Evolutionary conservation across 2,329 filamentous ascomycete genomes (phyloP).

Genomic region (Coleophoma crateriformis): DNA sequence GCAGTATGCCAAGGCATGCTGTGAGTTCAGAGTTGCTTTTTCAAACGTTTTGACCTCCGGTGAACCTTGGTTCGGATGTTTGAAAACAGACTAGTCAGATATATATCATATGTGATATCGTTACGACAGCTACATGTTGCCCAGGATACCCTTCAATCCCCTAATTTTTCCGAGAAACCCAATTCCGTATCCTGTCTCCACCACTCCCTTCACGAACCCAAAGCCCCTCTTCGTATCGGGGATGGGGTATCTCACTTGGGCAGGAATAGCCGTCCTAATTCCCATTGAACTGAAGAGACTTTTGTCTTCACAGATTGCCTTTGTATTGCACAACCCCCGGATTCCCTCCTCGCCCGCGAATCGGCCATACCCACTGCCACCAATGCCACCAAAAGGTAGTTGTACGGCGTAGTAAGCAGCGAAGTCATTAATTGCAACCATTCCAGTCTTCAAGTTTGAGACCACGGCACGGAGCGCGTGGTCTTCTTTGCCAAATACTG

Average conservation of each 20-base stretch:
- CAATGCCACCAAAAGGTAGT: slow-evolving; percentile 78
- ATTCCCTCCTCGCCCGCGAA: slow-evolving; percentile 91
- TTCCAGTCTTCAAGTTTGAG: slow-evolving; percentile 68
- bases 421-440: slow-evolving; percentile 96
- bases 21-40: too few relatives aligned
- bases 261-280: slow-evolving; percentile 72
- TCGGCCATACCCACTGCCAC: slow-evolving; percentile 83
- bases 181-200: slow-evolving; percentile 55
- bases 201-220: slow-evolving; percentile 56
- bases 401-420: slow-evolving; percentile 90
- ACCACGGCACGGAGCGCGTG: slow-evolving; percentile 60
- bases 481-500: slow-evolving; percentile 73
- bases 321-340: slow-evolving; percentile 77
- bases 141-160: slow-evolving; percentile 25
- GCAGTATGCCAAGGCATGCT: too few relatives aligned
- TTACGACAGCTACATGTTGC: slow-evolving; percentile 15
- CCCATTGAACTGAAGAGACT: slow-evolving; percentile 47
- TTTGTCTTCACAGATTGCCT: slow-evolving; percentile 78
- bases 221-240: slow-evolving; percentile 56
- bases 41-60: too few relatives aligned
- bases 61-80: too few relatives aligned
- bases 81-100: too few relatives aligned
- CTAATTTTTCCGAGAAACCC: slow-evolving; percentile 17
- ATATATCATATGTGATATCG: too few relatives aligned
- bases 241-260: slow-evolving; percentile 77